Evolutionary conservation across 225 moss, liverwort and hornwort species (phyloP).

Genomic region (Pseudoscleropodium purum): DNA sequence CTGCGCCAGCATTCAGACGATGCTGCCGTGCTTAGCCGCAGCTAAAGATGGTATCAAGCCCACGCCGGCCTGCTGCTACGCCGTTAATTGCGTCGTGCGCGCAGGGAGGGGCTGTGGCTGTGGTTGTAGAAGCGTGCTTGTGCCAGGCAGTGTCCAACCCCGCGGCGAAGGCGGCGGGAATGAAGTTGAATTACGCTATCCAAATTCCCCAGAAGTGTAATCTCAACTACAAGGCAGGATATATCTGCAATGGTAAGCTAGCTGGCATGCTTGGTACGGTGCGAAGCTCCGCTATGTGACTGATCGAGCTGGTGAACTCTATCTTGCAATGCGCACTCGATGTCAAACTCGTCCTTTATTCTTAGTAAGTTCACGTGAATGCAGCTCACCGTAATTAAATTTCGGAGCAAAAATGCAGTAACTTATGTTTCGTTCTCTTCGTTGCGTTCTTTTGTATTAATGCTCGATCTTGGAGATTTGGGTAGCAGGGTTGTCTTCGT

Average conservation of each 20-base stretch:
- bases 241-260: constrained; percentile 21
- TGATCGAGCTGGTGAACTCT: too few relatives aligned
- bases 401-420: not conserved
- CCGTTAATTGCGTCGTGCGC: not conserved
- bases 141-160: constrained; percentile 23
- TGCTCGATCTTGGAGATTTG: too few relatives aligned
- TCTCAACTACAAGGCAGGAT: constrained; percentile 27
- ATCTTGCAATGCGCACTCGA: not conserved
- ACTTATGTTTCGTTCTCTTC: not conserved
- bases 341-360: not conserved
- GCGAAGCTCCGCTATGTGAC: too few relatives aligned
- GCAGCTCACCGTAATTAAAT: not conserved
- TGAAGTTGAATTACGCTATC: not conserved
- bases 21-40: not conserved
- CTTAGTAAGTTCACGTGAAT: not conserved
- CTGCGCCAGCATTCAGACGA: not conserved
- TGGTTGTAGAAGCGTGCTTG: not conserved
- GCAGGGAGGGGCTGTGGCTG: not conserved
- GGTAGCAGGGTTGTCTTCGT: too few relatives aligned
- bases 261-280: too few relatives aligned
- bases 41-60: not conserved
- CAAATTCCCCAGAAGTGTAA: constrained; percentile 24
- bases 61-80: not conserved
- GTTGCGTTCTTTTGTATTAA: too few relatives aligned
- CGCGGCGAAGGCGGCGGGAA: not conserved